Conservation (phyloP, 257 asterid species). For the Osmanthus fragrans region DNA sequence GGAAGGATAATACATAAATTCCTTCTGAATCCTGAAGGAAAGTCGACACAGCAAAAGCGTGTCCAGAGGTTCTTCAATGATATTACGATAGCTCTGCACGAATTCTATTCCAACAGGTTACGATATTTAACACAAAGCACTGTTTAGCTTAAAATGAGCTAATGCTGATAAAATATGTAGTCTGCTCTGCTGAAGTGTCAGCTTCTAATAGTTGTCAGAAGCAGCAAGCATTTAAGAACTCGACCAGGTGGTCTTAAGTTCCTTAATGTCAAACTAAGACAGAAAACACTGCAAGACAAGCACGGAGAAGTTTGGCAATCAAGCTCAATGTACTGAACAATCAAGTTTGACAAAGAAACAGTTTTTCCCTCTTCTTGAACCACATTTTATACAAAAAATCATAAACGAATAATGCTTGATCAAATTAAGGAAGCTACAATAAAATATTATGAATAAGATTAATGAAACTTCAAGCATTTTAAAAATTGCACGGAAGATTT, state of each 20-base stretch:
- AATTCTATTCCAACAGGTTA: background rate
- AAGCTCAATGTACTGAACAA: background rate
- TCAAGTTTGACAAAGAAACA: background rate
- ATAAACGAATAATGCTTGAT: background rate
- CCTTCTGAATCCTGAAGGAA: background rate
- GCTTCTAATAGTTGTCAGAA: background rate
- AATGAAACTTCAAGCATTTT: background rate
- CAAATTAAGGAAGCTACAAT: background rate
- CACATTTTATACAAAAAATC: background rate
- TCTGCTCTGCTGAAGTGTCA: background rate
- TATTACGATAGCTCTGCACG: background rate
- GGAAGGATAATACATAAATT: background rate
- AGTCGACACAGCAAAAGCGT: background rate
- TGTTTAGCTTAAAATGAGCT: background rate
- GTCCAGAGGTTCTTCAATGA: background rate
- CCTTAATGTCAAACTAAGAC: background rate
- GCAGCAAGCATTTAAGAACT: background rate
- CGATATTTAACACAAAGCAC: background rate
- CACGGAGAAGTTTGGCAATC: background rate
- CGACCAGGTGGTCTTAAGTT: background rate
- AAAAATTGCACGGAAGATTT: background rate
- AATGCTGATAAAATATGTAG: background rate
- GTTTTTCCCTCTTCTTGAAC: background rate
- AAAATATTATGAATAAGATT: no score
- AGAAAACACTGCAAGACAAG: background rate